Conservation (phyloP, 192 early-diverging fungal genomes). For the Backusella morwellensis region DNA sequence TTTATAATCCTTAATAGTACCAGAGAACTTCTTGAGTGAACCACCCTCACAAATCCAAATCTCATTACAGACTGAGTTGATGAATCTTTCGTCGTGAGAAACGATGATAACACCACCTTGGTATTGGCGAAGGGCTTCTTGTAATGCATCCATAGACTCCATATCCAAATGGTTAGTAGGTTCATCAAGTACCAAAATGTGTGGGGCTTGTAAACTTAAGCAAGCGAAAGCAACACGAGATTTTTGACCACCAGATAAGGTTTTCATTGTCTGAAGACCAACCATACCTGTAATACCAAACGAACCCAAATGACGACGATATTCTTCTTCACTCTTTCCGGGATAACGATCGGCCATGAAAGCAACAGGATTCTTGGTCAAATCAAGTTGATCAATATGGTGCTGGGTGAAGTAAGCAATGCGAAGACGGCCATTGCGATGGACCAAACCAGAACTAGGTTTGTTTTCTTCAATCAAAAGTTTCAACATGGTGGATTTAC, state of each 20-base stretch:
- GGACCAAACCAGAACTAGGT: slow-evolving; percentile 75
- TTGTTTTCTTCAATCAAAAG: slow-evolving; percentile 84
- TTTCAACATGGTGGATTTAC: slow-evolving; percentile 97
- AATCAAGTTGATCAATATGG: slow-evolving; percentile 95
- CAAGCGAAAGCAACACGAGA: slow-evolving; percentile 94
- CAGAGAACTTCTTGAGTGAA: slow-evolving; percentile 81
- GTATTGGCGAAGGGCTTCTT: slow-evolving; percentile 81
- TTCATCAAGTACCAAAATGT: slow-evolving; percentile 96
- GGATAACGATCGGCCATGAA: slow-evolving; percentile 89
- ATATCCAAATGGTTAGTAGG: slow-evolving; percentile 89
- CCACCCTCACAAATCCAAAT: slow-evolving; percentile 93
- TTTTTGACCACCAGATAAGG: slow-evolving; percentile 97
- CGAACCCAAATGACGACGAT: slow-evolving; percentile 87
- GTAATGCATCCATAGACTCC: slow-evolving; percentile 93
- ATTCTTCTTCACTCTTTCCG: slow-evolving; percentile 93
- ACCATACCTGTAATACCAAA: slow-evolving; percentile 98
- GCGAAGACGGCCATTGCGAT: slow-evolving; percentile 91
- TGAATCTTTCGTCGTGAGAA: slow-evolving; percentile 97
- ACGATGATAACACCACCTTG: slow-evolving; percentile 95
- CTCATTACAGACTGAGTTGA: slow-evolving; percentile 79
- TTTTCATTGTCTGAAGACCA: slow-evolving; percentile 91
- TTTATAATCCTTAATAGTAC: slow-evolving; percentile 85
- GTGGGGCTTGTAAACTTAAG: slow-evolving; percentile 86
- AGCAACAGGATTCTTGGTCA: slow-evolving; percentile 79
- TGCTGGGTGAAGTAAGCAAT: slow-evolving; percentile 97